Evolutionary conservation across 164 flowering plant species (phyloP).

Genomic region (Piper longum): DNA sequence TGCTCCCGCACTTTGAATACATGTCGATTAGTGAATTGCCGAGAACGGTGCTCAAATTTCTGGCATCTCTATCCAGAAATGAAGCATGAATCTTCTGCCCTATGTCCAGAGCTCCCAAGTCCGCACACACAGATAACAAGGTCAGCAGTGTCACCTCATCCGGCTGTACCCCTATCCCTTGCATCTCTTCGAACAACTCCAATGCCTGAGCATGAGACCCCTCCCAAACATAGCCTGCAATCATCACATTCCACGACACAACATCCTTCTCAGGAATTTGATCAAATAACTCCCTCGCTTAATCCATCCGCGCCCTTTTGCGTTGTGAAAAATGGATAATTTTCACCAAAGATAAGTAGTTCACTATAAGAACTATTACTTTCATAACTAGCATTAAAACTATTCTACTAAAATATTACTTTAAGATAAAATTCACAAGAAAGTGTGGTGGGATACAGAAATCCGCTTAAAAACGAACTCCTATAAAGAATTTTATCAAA

Average conservation of each 20-base stretch:
- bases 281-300: conserved; percentile 41
- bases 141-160: conserved; percentile 60
- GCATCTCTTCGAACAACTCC: conserved; percentile 62
- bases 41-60: conserved; percentile 19
- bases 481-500: no score
- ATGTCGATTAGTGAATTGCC: conserved; percentile 58
- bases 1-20: conserved; percentile 68
- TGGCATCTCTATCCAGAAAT: conserved; percentile 18
- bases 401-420: no score
- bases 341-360: no score
- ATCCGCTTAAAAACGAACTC: no score
- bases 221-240: conserved; percentile 39
- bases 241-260: conserved; percentile 60
- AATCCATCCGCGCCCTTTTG: conserved; percentile 53
- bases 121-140: conserved; percentile 46
- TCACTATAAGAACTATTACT: no score
- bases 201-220: conserved; percentile 29
- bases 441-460: no score
- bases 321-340: no score
- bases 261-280: conserved; percentile 37
- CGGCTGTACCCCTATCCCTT: conserved; percentile 25
- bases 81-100: conserved; percentile 39
- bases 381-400: no score
- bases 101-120: conserved; percentile 39
- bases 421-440: no score